These are phyloP conservation scores for Dactylonectria estremocensis DNA, from an alignment of 2,329 filamentous ascomycete species.

Conservation along the genomic window DNA sequence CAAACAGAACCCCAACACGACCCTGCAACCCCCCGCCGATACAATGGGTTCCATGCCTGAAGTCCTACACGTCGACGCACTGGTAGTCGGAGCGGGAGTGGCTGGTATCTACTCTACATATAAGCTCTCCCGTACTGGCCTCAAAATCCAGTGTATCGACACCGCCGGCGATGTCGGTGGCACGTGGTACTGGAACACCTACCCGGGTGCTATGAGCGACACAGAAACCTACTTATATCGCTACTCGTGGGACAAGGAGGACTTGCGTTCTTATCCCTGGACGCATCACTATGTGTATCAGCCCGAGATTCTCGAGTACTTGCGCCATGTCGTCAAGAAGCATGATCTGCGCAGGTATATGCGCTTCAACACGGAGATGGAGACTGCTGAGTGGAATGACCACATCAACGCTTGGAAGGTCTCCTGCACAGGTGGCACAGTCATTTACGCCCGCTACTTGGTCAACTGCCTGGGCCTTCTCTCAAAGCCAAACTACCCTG, in stretches of 20 bases:
- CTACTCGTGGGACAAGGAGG: conserved; percentile 33
- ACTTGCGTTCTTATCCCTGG: conserved; percentile 29
- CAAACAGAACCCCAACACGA: no score
- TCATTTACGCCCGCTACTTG: conserved; percentile 2
- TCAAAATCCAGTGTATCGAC: conserved; percentile 29
- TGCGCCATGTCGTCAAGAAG: conserved; percentile 25
- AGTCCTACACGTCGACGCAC: conserved; percentile 24
- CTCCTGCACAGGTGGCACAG: conserved; percentile 35
- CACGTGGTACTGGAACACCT: conserved; percentile 33
- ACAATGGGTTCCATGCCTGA: no score
- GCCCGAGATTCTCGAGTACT: conserved; percentile 31
- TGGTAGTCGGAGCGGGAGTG: conserved; percentile 29
- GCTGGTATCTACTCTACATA: conserved; percentile 29
- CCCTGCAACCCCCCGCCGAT: no score
- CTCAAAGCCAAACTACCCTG: conserved; percentile 17
- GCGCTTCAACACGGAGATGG: conserved; percentile 57
- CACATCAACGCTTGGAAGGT: conserved; percentile 48
- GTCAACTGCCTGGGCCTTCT: conserved; percentile 13
- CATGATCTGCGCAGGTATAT: conserved; percentile 52
- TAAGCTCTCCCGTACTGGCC: conserved; percentile 1
- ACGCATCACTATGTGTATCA: conserved; percentile 30
- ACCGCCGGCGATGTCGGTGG: conserved; percentile 25
- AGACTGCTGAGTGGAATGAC: conserved; percentile 53
- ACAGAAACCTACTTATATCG: conserved; percentile 32
- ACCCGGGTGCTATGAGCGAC: conserved; percentile 35